phyloP scores from a whole-genome alignment of 305 asterid genomes.

The Fraxinus greggii region DNA sequence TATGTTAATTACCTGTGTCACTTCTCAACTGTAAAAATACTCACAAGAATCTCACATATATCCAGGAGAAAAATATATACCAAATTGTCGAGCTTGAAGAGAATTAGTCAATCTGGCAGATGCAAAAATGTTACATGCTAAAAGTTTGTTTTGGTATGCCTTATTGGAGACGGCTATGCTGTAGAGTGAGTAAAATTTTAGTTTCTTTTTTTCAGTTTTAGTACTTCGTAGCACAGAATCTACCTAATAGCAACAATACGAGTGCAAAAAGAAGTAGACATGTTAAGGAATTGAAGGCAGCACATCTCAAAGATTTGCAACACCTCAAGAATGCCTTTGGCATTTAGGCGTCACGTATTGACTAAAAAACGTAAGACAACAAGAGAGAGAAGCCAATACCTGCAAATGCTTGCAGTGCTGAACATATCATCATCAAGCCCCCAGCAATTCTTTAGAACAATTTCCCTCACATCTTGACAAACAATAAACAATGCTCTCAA shows the following conservation, averaged over 20 bases:
- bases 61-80: neutral
- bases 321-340: neutral
- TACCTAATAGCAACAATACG: neutral
- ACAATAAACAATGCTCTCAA: slow-evolving; percentile 57
- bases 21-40: neutral
- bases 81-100: neutral
- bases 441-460: slow-evolving; percentile 57
- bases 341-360: neutral
- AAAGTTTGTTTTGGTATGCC: neutral
- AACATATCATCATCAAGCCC: slow-evolving; percentile 64
- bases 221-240: neutral
- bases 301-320: neutral
- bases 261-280: neutral
- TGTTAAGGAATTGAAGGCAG: neutral
- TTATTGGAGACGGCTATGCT: neutral
- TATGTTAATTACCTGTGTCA: neutral
- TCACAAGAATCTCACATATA: neutral
- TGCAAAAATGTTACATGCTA: neutral
- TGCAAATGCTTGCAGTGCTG: slow-evolving; percentile 43
- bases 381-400: slow-evolving; percentile 38
- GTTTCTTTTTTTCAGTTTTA: neutral
- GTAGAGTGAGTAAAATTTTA: neutral
- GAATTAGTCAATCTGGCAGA: neutral
- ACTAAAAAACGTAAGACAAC: neutral
- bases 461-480: slow-evolving; percentile 47